Percentiles rank a stretch among this genome's conserved stretches.
Conservation (phyloP, 495 filamentous ascomycete species). For the Cladorrhinum samala region DNA sequence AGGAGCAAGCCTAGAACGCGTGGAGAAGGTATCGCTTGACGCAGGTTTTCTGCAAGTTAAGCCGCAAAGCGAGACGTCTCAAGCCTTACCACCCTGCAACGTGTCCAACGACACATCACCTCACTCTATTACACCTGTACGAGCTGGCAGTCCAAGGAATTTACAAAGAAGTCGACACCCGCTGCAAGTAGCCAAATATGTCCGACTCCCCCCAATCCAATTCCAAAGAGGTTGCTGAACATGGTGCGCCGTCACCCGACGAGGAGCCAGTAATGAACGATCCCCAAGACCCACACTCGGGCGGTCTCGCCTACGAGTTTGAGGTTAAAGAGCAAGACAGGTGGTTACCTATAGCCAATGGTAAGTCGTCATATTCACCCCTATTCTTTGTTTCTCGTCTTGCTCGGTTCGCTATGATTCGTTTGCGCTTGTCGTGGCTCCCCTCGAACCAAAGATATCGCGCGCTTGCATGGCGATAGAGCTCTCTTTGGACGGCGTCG, state of each 20-base stretch:
- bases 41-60: conserved; percentile 44
- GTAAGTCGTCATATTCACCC: conserved; percentile 46
- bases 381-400: conserved; percentile 11
- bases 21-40: conserved; percentile 37
- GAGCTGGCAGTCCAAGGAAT: conserved; percentile 51
- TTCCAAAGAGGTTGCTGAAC: conserved; percentile 81
- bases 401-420: conserved; percentile 43
- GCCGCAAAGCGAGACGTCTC: conserved; percentile 35
- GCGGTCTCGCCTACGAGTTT: conserved; percentile 73
- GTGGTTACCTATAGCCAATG: conserved; percentile 99
- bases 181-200: conserved; percentile 76
- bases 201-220: conserved; percentile 92
- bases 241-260: conserved; percentile 87
- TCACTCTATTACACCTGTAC: conserved; percentile 41
- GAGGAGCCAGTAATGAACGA: conserved; percentile 63
- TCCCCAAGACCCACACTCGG: conserved; percentile 53
- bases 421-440: conserved; percentile 27
- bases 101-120: conserved; percentile 52
- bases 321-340: conserved; percentile 99
- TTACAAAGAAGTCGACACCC: conserved; percentile 52
- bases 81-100: conserved; percentile 48
- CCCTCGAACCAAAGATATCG: conserved; percentile 26
- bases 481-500: conserved; percentile 38
- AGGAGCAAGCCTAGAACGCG: conserved; percentile 36
- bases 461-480: conserved; percentile 31